phyloP scores from a whole-genome alignment of 208 protist genomes.

The Wallacemonas sp. region DNA sequence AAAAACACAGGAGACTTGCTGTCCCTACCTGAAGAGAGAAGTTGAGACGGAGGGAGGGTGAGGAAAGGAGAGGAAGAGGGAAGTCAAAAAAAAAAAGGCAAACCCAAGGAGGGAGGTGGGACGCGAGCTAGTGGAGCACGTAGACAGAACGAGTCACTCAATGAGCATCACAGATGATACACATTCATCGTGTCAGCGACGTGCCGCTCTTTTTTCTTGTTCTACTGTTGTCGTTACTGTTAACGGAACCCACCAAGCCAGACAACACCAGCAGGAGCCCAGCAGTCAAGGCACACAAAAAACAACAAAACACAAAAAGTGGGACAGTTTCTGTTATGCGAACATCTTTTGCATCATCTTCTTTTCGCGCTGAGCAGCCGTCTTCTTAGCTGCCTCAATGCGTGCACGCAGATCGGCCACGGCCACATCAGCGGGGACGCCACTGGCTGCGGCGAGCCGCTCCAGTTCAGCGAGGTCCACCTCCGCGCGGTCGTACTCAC shows the following conservation, averaged over 20 bases:
- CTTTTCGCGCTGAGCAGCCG: slow-evolving; percentile 28
- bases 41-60: too few species aligned
- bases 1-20: too few species aligned
- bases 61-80: too few species aligned
- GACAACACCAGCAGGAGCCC: background rate
- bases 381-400: slow-evolving; percentile 22
- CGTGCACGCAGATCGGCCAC: slow-evolving; percentile 18
- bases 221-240: too few species aligned
- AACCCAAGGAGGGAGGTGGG: too few species aligned
- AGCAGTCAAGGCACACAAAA: background rate
- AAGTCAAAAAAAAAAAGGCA: slow-evolving; percentile 13
- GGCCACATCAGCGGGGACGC: slow-evolving; percentile 18
- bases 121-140: too few species aligned
- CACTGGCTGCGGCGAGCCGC: background rate
- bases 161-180: too few species aligned
- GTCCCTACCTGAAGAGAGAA: too few species aligned
- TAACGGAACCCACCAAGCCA: background rate
- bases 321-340: slow-evolving; percentile 6
- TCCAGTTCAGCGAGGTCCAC: slow-evolving; percentile 36
- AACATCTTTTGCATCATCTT: slow-evolving; percentile 76
- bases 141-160: too few species aligned
- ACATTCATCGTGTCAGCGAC: too few species aligned
- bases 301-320: slow-evolving; percentile 16
- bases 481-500: slow-evolving; percentile 33
- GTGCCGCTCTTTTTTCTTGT: too few species aligned